These are phyloP conservation scores for Hortiboletus campestris DNA, from an alignment of 768 basidiomycete species.

Conservation along the genomic window DNA sequence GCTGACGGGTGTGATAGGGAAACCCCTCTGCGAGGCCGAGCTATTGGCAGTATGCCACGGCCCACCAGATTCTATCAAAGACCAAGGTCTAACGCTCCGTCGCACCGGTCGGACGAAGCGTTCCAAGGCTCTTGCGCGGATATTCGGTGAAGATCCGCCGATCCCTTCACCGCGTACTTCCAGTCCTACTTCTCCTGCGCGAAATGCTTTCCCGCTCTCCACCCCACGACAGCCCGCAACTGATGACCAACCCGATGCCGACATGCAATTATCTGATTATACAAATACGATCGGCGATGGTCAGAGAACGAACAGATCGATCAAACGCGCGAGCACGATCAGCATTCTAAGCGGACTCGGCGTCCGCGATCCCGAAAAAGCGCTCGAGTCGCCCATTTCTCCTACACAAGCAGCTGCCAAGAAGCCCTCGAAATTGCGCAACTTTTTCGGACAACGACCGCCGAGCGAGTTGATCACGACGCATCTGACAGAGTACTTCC, in stretches of 20 bases:
- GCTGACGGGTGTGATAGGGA: slow-evolving; percentile 40
- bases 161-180: slow-evolving; percentile 21
- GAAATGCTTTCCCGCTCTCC: slow-evolving; percentile 13
- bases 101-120: slow-evolving; percentile 44
- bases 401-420: slow-evolving; percentile 39
- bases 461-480: slow-evolving; percentile 96
- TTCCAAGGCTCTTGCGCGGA: slow-evolving; percentile 41
- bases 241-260: slow-evolving; percentile 41
- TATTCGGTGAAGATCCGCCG: slow-evolving; percentile 48
- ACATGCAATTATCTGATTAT: slow-evolving; percentile 32
- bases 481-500: slow-evolving; percentile 95
- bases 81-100: slow-evolving; percentile 75
- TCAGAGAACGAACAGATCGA: slow-evolving; percentile 24
- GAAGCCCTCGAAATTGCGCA: slow-evolving; percentile 73
- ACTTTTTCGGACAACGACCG: slow-evolving; percentile 97
- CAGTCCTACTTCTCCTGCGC: slow-evolving; percentile 37
- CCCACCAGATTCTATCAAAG: slow-evolving; percentile 73
- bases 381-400: slow-evolving; percentile 56
- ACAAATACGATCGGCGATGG: slow-evolving; percentile 27
- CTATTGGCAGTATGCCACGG: slow-evolving; percentile 82
- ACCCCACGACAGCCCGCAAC: slow-evolving; percentile 11
- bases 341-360: slow-evolving; percentile 94
- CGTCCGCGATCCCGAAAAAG: slow-evolving; percentile 72
- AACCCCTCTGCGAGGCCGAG: slow-evolving; percentile 77
- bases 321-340: slow-evolving; percentile 90